Base-by-base conservation (phyloP, 352 stramenopile genomes). In the Pythium biforme region DNA sequence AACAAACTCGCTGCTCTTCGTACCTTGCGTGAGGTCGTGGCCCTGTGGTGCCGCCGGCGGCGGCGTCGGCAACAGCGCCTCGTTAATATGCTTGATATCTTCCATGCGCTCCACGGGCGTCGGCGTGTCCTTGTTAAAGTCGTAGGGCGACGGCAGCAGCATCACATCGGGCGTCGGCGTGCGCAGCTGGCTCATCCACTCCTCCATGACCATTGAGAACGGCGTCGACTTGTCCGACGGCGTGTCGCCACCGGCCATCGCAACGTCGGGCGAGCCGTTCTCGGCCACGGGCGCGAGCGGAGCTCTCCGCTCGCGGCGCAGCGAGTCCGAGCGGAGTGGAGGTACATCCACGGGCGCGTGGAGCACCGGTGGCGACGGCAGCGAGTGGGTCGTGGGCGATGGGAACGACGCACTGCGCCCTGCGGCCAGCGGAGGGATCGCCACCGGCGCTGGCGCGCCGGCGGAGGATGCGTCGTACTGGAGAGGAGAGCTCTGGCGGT, bases 101-200 rank as follows among this genome's bases (percentile, higher is more conserved):
- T 88, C 83, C 43, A 74, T 72, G 22, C 80, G 81, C 37, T 94
- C 84, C 46, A 92, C 68, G 4, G 84, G 84, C 11, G 84, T 94
- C 19, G 84, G 84, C 15, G 72, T 88, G 68, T 81, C 81, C 62
- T 84, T 84, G 54, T 86, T 86, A 62, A 90, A 94, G 63, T 92
- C 84, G 43, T 71, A 94, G 1, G 84, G 84, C 52, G 84, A 94
- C 39, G 84, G 84, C 37, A 92, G 63, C 43, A 91, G 77, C 66
- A 81, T 88, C 50, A 94, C 84, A 29, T 94, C 82, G 0, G 84
- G 84, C 41, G 84, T 94, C 19, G 84, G 84, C 22, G 84, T 92
- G 27, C 81, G 76, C 57, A 89, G 55, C 53, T 92, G 80, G 47
- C 72, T 90, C 78, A 92, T 92, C 82, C 82, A 92, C 61, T 92